Percentiles rank a stretch among this genome's conserved stretches.
Conservation (phyloP, 805 yeast genomes). For the Suhomyces kilbournensis region DNA sequence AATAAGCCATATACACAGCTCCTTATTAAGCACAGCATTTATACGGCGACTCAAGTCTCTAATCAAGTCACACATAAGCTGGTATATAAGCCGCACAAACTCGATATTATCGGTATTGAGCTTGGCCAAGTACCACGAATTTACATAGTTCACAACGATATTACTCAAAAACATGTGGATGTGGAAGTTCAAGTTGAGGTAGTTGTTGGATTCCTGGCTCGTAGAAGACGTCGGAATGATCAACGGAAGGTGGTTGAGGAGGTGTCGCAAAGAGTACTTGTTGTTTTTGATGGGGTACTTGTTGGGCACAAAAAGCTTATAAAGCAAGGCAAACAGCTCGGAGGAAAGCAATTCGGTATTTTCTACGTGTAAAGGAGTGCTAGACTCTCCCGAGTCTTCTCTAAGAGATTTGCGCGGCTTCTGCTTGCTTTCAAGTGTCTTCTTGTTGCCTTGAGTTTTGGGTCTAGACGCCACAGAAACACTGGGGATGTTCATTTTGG, state of each 20-base stretch:
- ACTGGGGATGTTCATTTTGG: background rate
- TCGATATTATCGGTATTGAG: conserved; percentile 32
- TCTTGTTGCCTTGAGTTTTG: background rate
- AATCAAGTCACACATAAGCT: conserved; percentile 22
- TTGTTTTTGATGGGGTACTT: conserved; percentile 30
- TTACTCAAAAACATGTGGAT: conserved; percentile 37
- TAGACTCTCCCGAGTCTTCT: background rate
- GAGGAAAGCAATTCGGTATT: conserved; percentile 13
- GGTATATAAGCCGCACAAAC: conserved; percentile 25
- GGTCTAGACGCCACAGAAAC: background rate
- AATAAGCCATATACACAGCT: conserved; percentile 10
- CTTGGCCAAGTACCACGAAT: conserved; percentile 16
- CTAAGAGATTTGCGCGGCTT: conserved; percentile 1
- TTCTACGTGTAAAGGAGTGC: background rate
- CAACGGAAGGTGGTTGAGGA: conserved; percentile 27
- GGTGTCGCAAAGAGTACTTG: conserved; percentile 22
- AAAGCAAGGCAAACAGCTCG: conserved; percentile 33
- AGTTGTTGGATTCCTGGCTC: conserved; percentile 8
- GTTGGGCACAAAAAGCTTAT: conserved; percentile 33
- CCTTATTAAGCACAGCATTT: conserved; percentile 6
- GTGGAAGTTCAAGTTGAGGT: conserved; percentile 27
- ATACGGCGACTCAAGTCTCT: conserved; percentile 22
- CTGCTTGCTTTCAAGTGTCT: background rate
- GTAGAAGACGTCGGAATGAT: conserved; percentile 18
- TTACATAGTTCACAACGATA: conserved; percentile 16